Evolutionary conservation across 1,284 basidiomycete species (phyloP), one percentile per base, ranked within the genome.

Genomic region (Binderoboletus segoi): DNA sequence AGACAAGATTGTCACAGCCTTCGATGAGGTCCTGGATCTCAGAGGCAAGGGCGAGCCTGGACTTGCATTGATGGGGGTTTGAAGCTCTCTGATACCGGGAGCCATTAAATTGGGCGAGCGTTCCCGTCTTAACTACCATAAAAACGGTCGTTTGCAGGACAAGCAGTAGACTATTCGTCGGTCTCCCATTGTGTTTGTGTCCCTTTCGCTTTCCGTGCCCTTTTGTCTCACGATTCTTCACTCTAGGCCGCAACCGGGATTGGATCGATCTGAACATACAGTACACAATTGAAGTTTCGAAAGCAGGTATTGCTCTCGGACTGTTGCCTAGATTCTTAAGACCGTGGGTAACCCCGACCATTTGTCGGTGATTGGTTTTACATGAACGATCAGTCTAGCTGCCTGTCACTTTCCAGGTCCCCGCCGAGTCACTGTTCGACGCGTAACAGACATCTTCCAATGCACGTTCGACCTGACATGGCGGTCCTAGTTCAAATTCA

Each of bases 141-240:
- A 59, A 56, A 45, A 45, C 67, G 18, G 60, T 78, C 7, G 58
- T 76, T 10, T 67, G 70, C 41, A 65, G 73, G 26, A 60, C 67
- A 15, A 74, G 57, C 40, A 77, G 75, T 52, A 68, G 79, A 15
- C 48, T 73, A 8, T 75, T 79, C 51, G 72, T 79, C 33, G 78
- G 78, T 3, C 61, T 72, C 8, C 76, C 77, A 10, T 56, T 77
- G 18, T 79, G 77, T 78, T 53, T 4, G 71, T 40, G 26, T 21
- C 18, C 28, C 30, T 4, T 4, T 1, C 2, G 8, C 20, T 3
- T 11, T 26, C 20, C 32, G 13, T 32, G 33, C 10, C 8, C 15
- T 24, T 11, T 6, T 38, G 15, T 28, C 38, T 21, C 33, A 33
- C 24, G 50, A 23, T 33, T 32, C 7, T 38, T 40, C 2, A 12